Evolutionary conservation across 1,139 yeast genomes (phyloP), one percentile per base, ranked within the genome.

Genomic region (Spathaspora sp.): DNA sequence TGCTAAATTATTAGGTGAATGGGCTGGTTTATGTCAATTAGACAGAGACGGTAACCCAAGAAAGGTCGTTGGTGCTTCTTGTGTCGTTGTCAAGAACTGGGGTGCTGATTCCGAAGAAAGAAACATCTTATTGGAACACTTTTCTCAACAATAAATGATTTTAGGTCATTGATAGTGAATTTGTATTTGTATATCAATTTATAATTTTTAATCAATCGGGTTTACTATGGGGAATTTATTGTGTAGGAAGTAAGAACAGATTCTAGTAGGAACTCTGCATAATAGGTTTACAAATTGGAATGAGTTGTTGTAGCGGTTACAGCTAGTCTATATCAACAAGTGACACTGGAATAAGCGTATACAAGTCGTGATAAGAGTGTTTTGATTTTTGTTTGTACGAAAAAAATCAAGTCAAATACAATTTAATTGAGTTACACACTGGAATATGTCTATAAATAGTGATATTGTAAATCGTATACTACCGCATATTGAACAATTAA

Each of bases 31-130:
- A 67, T 95, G 97, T 82, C 93, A 90, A 82, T 86, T 93, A 70
- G 99, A 93, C 95, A 90, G 97, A 82, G 99, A 93, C 70, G 99
- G 99, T 81, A 90, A 91, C 84, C 97, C 98, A 81, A 90, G 98
- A 85, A 93, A 93, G 90, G 98, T 93, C 68, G 99, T 95, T 75
- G 99, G 98, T 81, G 96, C 97, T 78, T 91, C 98, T 68, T 93
- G 96, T 79, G 98, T 93, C 71, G 99, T 93, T 70, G 90, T 93
- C 84, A 90, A 89, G 86, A 86, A 89, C 95, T 93, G 98, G 98
- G 99, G 99, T 88, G 96, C 90, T 72, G 97, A 91, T 80, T 88
- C 98, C 68, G 95, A 86, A 70, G 99, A 91, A 82, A 91, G 98
- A 83, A 81, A 84, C 83, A 87, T 89, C 78, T 86, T 93, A 76